Evolutionary conservation across 1,284 basidiomycete genomes (phyloP), one percentile per base, ranked within the genome.

Genomic region (Malassezia furfur): DNA sequence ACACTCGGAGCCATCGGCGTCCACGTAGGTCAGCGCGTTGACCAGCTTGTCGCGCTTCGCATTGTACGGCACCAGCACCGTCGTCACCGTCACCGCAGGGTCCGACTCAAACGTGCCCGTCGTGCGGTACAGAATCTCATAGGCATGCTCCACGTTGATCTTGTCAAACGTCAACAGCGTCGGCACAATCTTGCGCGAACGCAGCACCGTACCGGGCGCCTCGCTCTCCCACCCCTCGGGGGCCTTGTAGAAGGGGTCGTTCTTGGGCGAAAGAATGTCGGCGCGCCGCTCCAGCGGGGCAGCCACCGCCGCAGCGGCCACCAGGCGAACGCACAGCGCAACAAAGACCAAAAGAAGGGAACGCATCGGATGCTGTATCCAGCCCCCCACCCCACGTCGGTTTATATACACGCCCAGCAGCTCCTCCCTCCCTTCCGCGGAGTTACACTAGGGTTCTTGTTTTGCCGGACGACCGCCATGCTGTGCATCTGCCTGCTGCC

Each of bases 161-260:
- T 41, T 36, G 19, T 48, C 39, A 7, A 30, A 1, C 7, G 11
- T 10, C 8, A 34, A 21, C 1, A 22, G 10, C 8, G 30, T 25
- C 7, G 64, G 48, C 14, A 55, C 47, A 21, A 67, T 49, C 14
- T 52, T 34, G 30, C 69, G 56, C 8, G 53, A 63, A 2, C 63
- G 56, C 1, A 70, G 50, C 40, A 71, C 58, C 12, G 61, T 44
- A 30, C 69, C 69, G 21, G 58, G 56, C 22, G 45, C 31, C 5
- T 60, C 50, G 12, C 59, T 35, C 17, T 57, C 36, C 25, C 61
- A 64, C 51, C 50, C 37, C 21, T 40, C 21, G n/a, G 53, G 37
- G 21, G 60, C 56, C 2, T 52, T 38, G 60, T 69, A 71, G 62
- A 71, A 71, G 1, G 58, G 48, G 34, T 71, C 68, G 22, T 58